Conservation (phyloP, 257 asterid genomes). For the Ilex asprella region DNA sequence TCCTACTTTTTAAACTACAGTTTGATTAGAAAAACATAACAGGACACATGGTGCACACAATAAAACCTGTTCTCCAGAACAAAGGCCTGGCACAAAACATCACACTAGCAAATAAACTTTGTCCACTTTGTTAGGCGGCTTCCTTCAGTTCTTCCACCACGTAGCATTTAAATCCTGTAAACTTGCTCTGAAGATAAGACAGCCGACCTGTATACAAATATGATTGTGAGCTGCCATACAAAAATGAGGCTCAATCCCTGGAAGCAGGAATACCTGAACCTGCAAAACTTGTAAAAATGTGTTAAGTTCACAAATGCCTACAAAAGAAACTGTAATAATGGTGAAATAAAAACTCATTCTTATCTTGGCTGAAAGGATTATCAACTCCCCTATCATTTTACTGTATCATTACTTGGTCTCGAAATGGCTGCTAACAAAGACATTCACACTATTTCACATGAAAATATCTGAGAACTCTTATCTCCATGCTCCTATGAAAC, state of each 20-base stretch:
- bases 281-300: conserved; percentile 27
- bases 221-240: conserved; percentile 31
- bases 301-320: conserved; percentile 18
- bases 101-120: too few relatives aligned
- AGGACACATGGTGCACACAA: too few relatives aligned
- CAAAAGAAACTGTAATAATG: neutral
- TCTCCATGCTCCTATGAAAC: too few relatives aligned
- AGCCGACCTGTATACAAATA: conserved; percentile 50
- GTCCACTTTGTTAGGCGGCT: too few relatives aligned
- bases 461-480: too few relatives aligned
- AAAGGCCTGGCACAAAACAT: too few relatives aligned
- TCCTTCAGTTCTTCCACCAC: neutral
- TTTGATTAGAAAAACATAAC: too few relatives aligned
- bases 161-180: conserved; percentile 11
- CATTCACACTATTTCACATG: neutral
- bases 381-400: too few relatives aligned
- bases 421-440: conserved; percentile 60
- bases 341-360: neutral
- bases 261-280: conserved; percentile 39
- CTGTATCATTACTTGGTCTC: too few relatives aligned
- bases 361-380: too few relatives aligned
- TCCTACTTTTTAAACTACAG: too few relatives aligned
- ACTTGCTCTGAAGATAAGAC: conserved; percentile 26
- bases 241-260: conserved; percentile 26
- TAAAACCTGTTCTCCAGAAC: too few relatives aligned